Base-by-base conservation (phyloP, 768 basidiomycete species). In the Phlegmacium glaucopus region DNA sequence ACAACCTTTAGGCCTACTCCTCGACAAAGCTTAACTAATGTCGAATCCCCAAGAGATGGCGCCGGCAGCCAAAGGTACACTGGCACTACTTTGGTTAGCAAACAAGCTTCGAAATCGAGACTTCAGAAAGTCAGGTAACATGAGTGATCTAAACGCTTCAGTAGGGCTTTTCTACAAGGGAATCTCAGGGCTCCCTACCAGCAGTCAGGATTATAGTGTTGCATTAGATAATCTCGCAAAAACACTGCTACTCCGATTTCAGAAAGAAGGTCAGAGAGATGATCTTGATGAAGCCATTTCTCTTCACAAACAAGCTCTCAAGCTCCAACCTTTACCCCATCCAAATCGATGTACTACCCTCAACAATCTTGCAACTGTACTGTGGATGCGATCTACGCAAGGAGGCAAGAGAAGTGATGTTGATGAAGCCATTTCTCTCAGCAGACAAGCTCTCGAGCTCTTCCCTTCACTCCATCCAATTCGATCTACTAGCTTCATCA, bases 241-340 rank as follows among this genome's bases (percentile, higher is more conserved):
- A 12, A 16, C 38, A 10, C 38, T 39, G 3, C 17, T 6, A 2
- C 2, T 16, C 3, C 38, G 6, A 17, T 39, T 39, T 17, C 10
- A 39, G 38, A 15, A 39, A 39, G 38, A 4, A 39, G 4, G 6
- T 39, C 38, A 39, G 38, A 35, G 6, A 18, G 13, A 22, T 1
- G 51, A 48, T 29, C 46, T 52, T 30, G 46, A 52, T 16, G 41
- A 42, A 34, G 26, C 28, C 2, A 48, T 52, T 39, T 9, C 16
- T 8, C 15, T 39, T 9, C 38, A 39, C 38, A 39, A 15, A 15
- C 38, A 39, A 15, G 38, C 15, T 15, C 38, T 39, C 38, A 15
- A 39, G 9, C 13, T 48, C 22, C n/a, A 11, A 9, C 17, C 34
- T 35, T 13, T 15, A 36, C 5, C 41, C 13, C 47, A 48, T 32